These are phyloP conservation scores for Cryptococcus floricola DNA, from an alignment of 1,284 basidiomycete genomes.

Conservation along the genomic window DNA sequence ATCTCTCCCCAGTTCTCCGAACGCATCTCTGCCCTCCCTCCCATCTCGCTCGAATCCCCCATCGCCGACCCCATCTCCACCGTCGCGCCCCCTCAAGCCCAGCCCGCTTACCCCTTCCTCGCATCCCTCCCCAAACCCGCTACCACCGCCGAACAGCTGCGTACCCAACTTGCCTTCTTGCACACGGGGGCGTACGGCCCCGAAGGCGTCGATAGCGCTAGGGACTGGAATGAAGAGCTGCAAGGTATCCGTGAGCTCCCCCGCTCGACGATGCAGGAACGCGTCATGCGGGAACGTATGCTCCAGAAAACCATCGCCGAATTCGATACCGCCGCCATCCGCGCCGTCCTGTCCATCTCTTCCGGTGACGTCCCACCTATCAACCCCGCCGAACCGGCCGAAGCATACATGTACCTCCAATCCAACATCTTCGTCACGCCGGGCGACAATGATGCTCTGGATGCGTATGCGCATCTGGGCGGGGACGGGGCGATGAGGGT, in stretches of 20 bases:
- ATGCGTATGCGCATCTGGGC: conserved; percentile 55
- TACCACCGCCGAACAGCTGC: conserved; percentile 53
- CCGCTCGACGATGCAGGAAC: conserved; percentile 52
- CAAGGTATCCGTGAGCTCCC: conserved; percentile 57
- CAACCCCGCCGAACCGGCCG: conserved; percentile 56
- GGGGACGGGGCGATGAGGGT: conserved; percentile 57
- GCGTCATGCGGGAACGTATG: conserved; percentile 56
- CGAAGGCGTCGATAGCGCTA: conserved; percentile 54
- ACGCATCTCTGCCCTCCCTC: conserved; percentile 41
- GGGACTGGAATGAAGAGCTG: conserved; percentile 62
- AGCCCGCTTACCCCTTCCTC: conserved; percentile 56
- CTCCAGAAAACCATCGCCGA: conserved; percentile 55
- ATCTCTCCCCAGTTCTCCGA: conserved; percentile 49
- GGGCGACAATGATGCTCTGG: conserved; percentile 54
- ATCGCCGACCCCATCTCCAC: conserved; percentile 48
- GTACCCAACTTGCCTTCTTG: conserved; percentile 57
- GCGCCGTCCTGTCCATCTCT: conserved; percentile 54
- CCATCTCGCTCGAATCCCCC: conserved; percentile 31
- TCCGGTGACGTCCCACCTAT: conserved; percentile 54
- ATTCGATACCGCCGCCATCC: conserved; percentile 54
- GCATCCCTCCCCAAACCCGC: conserved; percentile 43
- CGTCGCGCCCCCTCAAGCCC: conserved; percentile 54
- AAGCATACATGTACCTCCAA: conserved; percentile 56
- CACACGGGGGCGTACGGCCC: conserved; percentile 54
- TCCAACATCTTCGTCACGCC: conserved; percentile 59